Conservation (phyloP, 2,329 filamentous ascomycete genomes). For the Dothideomycetes sp. region DNA sequence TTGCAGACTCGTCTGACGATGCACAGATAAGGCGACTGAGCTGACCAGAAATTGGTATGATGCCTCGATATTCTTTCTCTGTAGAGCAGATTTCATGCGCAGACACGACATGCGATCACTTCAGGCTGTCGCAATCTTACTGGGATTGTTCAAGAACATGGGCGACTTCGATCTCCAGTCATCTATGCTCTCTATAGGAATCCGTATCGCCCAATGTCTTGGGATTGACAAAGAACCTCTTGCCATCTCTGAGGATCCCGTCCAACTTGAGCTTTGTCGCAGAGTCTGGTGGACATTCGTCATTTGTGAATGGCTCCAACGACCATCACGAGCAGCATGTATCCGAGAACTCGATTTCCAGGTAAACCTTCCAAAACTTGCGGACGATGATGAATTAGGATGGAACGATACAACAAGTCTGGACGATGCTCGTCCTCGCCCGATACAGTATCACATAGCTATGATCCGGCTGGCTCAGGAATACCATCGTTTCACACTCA, state of each 20-base stretch:
- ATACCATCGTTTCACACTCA: not conserved
- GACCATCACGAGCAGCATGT: not conserved
- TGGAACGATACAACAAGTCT: too few species aligned
- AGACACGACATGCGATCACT: not conserved
- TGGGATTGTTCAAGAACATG: not conserved
- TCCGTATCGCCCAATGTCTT: not conserved
- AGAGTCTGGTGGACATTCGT: not conserved
- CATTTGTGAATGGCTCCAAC: not conserved
- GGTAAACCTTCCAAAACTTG: not conserved
- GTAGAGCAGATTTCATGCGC: not conserved
- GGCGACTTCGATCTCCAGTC: not conserved
- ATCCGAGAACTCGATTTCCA: not conserved
- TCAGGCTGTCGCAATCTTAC: not conserved
- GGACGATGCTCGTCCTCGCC: not conserved
- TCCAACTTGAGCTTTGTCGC: not conserved
- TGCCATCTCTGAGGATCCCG: not conserved
- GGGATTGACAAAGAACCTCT: not conserved
- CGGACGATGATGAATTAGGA: not conserved
- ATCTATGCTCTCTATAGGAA: not conserved
- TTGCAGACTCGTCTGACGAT: not conserved
- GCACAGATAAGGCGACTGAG: not conserved
- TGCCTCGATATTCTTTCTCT: not conserved
- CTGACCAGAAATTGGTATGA: not conserved
- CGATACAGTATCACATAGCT: not conserved
- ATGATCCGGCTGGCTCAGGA: not conserved